Evolutionary conservation across 2,329 filamentous ascomycete species (phyloP).

Genomic region (Kalaharituber pfeilii): DNA sequence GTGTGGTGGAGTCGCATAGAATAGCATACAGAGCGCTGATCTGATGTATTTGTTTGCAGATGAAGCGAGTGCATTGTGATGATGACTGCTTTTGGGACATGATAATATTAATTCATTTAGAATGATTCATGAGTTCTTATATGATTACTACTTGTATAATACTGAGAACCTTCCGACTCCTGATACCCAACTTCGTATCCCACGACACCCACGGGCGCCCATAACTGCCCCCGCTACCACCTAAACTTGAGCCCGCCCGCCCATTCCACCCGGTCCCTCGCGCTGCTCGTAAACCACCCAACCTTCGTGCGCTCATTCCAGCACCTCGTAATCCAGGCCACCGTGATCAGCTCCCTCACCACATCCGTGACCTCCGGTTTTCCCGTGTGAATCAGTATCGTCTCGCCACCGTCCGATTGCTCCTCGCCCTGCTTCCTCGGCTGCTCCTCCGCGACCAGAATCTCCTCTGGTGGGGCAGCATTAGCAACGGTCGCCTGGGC

Average conservation of each 20-base stretch:
- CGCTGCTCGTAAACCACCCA: not conserved
- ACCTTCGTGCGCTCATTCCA: not conserved
- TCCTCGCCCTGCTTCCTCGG: not conserved
- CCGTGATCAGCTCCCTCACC: not conserved
- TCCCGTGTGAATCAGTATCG: not conserved
- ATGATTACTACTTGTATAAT: no score
- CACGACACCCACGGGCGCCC: no score
- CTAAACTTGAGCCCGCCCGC: no score
- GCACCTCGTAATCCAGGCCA: not conserved
- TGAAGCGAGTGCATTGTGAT: no score
- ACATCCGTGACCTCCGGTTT: not conserved
- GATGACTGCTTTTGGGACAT: no score
- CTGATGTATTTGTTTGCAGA: not conserved
- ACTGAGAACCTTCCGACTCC: no score
- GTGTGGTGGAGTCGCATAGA: no score
- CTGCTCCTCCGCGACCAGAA: not conserved
- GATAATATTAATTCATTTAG: no score
- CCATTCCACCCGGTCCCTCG: not conserved
- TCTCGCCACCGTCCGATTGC: not conserved
- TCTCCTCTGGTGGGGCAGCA: not conserved
- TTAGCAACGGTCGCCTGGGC: not conserved
- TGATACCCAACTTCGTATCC: no score
- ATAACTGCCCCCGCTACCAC: no score
- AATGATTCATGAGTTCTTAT: no score
- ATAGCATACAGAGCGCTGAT: no score